Base-by-base conservation (phyloP, 768 basidiomycete species). In the Floccularia luteovirens region DNA sequence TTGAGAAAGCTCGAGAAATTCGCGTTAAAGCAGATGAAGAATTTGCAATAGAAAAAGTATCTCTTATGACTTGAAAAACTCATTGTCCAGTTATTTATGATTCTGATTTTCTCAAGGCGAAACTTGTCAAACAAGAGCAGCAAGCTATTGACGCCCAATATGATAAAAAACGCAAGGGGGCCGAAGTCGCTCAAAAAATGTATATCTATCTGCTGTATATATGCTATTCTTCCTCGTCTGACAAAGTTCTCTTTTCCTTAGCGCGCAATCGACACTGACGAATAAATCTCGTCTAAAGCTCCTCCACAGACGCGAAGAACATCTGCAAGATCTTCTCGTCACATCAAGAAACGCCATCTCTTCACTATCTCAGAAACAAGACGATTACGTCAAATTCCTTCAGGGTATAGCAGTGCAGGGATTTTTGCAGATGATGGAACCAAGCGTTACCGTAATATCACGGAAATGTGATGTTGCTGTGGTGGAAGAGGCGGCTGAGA, bases 11-110 rank as follows among this genome's bases (percentile, higher is more conserved):
- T 1, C 72, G 96, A 5, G 96, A 99, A 65, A 92, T 99, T 45
- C 83, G 76, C 48, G 90, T 97, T 44, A 99, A 99, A 62, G 94
- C 96, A 0, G 92, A 99, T 46, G 93, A 98, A 60, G 94, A 99
- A 66, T 98, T 98, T 57, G 87, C 94, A 14, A 98, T 99, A 49
- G 96, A 99, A 61, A 99, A 99, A 77, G 93, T 82, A 41, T 43
- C 47, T 20, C 8, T n/a, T n/a, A n/a, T 8, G 27, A 28, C 10
- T 28, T 28, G 27, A 8, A 8, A 8, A 8, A 8, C 14, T 28
- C 10, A 14, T 28, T 8, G 8, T 28, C 14, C 27, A 28, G 14
- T 28, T 8, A 8, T 8, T 28, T 28, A 28, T 28, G 27, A 28
- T 14, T n/a, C n/a, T n/a, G 27, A 8, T 28, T 28, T 8, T 28